Evolutionary conservation across 306 rosid species (phyloP), one percentile per base, ranked within the genome.

Genomic region (Ziziphus jujuba): DNA sequence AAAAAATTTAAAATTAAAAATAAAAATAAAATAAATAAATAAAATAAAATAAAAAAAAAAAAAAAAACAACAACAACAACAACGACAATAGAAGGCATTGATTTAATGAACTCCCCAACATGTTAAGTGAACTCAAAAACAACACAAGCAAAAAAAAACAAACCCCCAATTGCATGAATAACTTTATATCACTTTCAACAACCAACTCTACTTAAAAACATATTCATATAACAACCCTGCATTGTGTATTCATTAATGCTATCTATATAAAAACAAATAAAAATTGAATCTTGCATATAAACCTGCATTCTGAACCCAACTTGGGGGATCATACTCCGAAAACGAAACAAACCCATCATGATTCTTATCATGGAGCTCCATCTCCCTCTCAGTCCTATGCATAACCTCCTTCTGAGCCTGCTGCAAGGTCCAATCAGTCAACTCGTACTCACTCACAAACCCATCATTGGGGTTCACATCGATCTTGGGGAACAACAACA

Each of bases 331-430:
- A 21, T 93, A 93, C 91, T 93, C 98, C 1, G 93, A 74, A 44
- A 90, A 93, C 0, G 97, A 93, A 65, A 93, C 77, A 49, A 80
- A 72, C 6, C 84, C 91, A 55, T 93, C 97, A 24, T 43, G 87
- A 59, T 90, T 86, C 82, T 93, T 90, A 47, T 93, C 98, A 17
- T 93, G 97, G 59, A 83, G 75, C 59, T 93, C 98, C 90, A 93
- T 63, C 28, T 93, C 98, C 82, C 97, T 81, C 74, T 77, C 77
- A 0, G 95, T 78, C 67, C 97, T 81, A 69, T 86, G 97, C 63
- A 90, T 22, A 21, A 87, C 90, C 66, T 93, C 97, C 44, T 58
- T 73, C 77, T 80, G 82, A 5, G 97, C 79, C 77, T 83, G 97
- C 38, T 69, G 82, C 69, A 90, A 69, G 68, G 83, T 93, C 98